Evolutionary conservation across 2,329 filamentous ascomycete genomes (phyloP), one percentile per base, ranked within the genome.

Genomic region (Claviceps sp.): DNA sequence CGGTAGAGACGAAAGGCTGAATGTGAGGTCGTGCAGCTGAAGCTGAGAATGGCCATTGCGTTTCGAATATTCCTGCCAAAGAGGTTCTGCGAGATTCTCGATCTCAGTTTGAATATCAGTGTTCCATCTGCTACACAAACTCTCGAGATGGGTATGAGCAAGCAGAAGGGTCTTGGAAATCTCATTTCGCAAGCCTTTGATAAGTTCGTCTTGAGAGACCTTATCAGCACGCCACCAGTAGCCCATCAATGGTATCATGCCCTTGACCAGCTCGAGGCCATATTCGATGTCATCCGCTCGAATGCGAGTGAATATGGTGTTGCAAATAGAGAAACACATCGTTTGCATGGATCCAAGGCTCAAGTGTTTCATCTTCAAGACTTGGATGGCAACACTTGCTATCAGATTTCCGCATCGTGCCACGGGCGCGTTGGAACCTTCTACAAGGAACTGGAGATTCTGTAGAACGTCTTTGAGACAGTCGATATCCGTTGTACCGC

Each of bases 11-110:
- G 74, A 64, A 58, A 72, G 58, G 46, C 74, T 62, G 56, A 87
- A 85, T 0, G 74, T 70, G 26, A 96, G 64, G 59, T 96, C 87
- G 55, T 87, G 81, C n/a, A 94, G 69, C 56, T 89, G 85, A 11
- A 97, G 73, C 40, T 84, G 79, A 47, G 87, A 82, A 54, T 81
- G 80, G 47, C 86, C 81, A 39, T 81, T 74, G 55, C 89, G 78
- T 56, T 75, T 82, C 4, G 80, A 74, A 65, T 97, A 97, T 60
- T 96, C 91, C 8, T 70, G 70, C 71, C 84, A 85, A n/a, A 98
- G 68, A 4, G 77, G 73, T 45, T 89, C 83, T 38, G 82, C 64
- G 2, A 96, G 66, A n/a, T 78, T 77, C 56, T 84, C 79, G 5
- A 95, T 51, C 57, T 75, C 65, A 45, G 61, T 71, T 30, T 67